Conservation (phyloP, 371 early-diverging fungal genomes). For the Lichtheimia ornata region DNA sequence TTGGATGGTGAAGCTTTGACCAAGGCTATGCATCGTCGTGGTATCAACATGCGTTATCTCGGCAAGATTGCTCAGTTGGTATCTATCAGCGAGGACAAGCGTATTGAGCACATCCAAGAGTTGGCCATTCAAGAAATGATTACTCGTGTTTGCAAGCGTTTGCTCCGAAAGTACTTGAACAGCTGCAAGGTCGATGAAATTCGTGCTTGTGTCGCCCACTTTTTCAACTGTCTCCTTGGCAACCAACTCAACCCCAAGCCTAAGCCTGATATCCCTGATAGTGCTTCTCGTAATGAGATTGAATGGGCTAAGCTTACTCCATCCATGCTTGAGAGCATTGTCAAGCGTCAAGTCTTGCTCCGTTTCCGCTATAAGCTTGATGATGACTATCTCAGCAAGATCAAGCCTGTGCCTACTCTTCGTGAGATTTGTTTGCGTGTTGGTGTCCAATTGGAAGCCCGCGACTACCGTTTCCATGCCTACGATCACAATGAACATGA, state of each 20-base stretch:
- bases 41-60: slow-evolving; percentile 96
- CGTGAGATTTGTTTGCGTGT: slow-evolving; percentile 82
- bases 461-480: slow-evolving; percentile 68
- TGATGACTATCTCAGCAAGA: slow-evolving; percentile 47
- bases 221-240: slow-evolving; percentile 83
- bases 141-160: slow-evolving; percentile 80
- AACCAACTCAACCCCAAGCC: slow-evolving; percentile 58
- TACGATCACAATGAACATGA: slow-evolving; percentile 47
- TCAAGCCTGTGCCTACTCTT: slow-evolving; percentile 70
- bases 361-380: slow-evolving; percentile 78
- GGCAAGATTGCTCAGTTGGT: slow-evolving; percentile 73
- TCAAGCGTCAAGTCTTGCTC: slow-evolving; percentile 63
- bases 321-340: slow-evolving; percentile 46
- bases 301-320: slow-evolving; percentile 66
- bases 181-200: slow-evolving; percentile 57
- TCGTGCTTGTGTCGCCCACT: slow-evolving; percentile 73
- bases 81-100: slow-evolving; percentile 57
- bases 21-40: slow-evolving; percentile 88
- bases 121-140: slow-evolving; percentile 83
- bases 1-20: slow-evolving; percentile 81
- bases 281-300: slow-evolving; percentile 36
- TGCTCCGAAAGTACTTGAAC: slow-evolving; percentile 72
- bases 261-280: slow-evolving; percentile 34
- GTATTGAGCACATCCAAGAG: slow-evolving; percentile 55
- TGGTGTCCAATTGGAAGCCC: slow-evolving; percentile 82